Base-by-base conservation (phyloP, 2,329 filamentous ascomycete genomes). In the Exophiala dermatitidis region DNA sequence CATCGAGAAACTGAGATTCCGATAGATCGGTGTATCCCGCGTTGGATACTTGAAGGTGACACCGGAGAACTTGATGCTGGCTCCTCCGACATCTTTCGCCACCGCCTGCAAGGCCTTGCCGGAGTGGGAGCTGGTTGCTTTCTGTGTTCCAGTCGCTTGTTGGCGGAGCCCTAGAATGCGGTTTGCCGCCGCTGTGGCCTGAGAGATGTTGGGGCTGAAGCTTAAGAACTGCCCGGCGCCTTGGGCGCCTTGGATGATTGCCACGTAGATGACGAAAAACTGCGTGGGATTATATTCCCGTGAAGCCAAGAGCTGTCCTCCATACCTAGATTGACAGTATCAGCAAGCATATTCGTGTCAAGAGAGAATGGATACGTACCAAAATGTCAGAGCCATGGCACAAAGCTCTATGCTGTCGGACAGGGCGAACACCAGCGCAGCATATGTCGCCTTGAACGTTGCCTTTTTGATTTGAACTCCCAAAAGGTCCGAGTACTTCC, bases 161-260 rank as follows among this genome's bases (percentile, higher is more conserved):
- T 52, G 36, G 19, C 68, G 64, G 12, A 67, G 55, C 8, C 59
- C 59, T 26, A 72, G 48, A 9, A 73, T 72, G 5, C 69, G 64
- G 41, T 67, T 69, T 2, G 66, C 66, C 3, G 71, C 69, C 2
- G 67, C 64, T 0, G 65, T 66, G 8, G 71, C 70, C 48, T 71
- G 69, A 0, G 69, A 69, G 33, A 73, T 65, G 50, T 68, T 86
- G 4, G 83, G 81, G 0, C 81, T 80, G 59, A 86, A 85, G 40
- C 79, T 80, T 57, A 89, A 80, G 52, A 83, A 81, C 56, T 84
- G 78, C 0, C 83, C 85, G 0, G 84, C 82, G 0, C 76, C 74
- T 66, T 89, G 83, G 4, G 81, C 82, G 1, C 83, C 83, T 58
- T 86, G 79, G 30, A 86, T 78, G 5, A 85, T 75, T 0, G 83